Evolutionary conservation across 306 rosid species (phyloP).

Genomic region (Quercus rubra): DNA sequence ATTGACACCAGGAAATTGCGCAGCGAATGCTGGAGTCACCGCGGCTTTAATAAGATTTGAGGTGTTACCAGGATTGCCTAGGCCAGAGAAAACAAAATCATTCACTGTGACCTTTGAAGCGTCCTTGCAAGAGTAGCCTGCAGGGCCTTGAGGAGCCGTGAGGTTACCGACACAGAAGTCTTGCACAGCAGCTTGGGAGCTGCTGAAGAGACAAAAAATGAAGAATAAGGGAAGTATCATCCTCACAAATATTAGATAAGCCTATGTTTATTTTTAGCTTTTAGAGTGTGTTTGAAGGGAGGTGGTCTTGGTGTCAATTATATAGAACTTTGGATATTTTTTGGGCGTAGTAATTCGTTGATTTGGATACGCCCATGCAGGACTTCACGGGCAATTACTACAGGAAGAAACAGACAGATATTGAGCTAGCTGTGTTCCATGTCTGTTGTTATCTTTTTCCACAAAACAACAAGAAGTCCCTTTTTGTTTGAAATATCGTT

Average conservation of each 20-base stretch:
- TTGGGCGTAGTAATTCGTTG: too few species aligned
- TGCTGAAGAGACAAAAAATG: conserved; percentile 24
- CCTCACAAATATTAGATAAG: conserved; percentile 22
- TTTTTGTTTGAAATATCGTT: too few species aligned
- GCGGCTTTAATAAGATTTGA: conserved; percentile 70
- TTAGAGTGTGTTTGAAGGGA: conserved; percentile 3
- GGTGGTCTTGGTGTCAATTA: conserved; percentile 6
- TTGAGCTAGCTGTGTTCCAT: too few species aligned
- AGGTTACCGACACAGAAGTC: conserved; percentile 86
- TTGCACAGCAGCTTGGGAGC: conserved; percentile 51
- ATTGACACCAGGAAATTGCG: conserved; percentile 63
- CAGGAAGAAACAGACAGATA: too few species aligned
- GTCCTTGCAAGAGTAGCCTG: conserved; percentile 72
- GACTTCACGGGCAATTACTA: too few species aligned
- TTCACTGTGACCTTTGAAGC: conserved; percentile 41
- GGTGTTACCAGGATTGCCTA: conserved; percentile 63
- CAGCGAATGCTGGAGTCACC: conserved; percentile 54
- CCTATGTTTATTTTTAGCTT: too few species aligned
- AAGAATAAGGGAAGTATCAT: conserved; percentile 39
- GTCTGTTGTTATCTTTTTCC: too few species aligned
- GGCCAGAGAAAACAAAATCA: conserved; percentile 58
- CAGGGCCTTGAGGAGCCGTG: conserved; percentile 45
- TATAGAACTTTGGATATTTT: too few species aligned
- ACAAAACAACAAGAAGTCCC: too few species aligned
- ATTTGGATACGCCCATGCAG: too few species aligned